Base-by-base conservation (phyloP, 768 basidiomycete genomes). In the Podaxis mareebaensis region DNA sequence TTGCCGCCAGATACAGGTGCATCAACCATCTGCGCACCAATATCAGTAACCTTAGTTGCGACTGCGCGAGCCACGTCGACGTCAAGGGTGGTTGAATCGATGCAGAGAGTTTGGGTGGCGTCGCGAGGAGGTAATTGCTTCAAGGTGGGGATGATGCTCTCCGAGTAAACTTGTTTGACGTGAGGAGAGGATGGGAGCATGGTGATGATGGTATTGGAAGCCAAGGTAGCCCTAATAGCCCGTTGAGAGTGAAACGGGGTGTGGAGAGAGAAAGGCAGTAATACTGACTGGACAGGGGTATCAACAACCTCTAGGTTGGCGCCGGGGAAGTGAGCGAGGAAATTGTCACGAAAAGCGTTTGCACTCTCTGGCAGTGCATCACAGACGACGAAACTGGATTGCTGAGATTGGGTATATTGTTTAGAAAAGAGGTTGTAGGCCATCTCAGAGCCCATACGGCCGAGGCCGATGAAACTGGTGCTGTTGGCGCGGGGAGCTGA, bases 101-200 rank as follows among this genome's bases (percentile, higher is more conserved):
- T 91, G 66, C 88, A 86, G 11, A 96, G 71, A 0, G 91, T 90
- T 11, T 72, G 67, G 60, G 68, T 67, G 40, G 75, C 73, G 24
- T 70, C 66, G 30, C 75, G 72, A 33, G 74, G 60, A 13, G 81
- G 77, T 42, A 94, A 69, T 17, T 74, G 77, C 57, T 76, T 77
- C 53, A 96, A 76, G 0, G 85, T 81, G 3, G 89, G 81, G 61
- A 93, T 77, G 58, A 96, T 85, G 0, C 88, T 88, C n/a, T 77
- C 76, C 53, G 75, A 74, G 73, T 95, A 96, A 10, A 95, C 95
- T 55, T 80, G 76, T 57, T 85, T 79, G 46, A 97, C 95, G 67
- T 98, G 91, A 0, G 93, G 92, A 6, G 93, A 92, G 0, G 94
- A 95, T 0, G 95, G 95, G 1, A 98, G 81, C 93, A 96, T 95